Percentiles rank a stretch among this genome's conserved stretches.
phyloP scores from a whole-genome alignment of 106 monocot species.

The Dioscorea alata region DNA sequence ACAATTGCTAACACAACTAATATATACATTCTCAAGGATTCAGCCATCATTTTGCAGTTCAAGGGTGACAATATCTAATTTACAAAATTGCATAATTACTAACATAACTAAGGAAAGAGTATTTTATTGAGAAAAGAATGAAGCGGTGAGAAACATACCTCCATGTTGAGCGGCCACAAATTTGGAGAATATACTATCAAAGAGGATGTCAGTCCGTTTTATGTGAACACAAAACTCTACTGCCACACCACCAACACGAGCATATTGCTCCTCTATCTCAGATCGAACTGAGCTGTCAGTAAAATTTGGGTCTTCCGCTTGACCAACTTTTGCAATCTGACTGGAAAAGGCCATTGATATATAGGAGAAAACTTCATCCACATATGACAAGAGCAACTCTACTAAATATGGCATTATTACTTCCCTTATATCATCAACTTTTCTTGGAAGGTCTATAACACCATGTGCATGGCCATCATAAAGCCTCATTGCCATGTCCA shows the following conservation, averaged over 20 bases:
- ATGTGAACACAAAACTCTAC: constrained; percentile 95
- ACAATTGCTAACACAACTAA: no score
- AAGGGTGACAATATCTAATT: no score
- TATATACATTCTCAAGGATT: no score
- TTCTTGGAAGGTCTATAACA: constrained; percentile 93
- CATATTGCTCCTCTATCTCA: constrained; percentile 88
- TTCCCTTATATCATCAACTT: constrained; percentile 66
- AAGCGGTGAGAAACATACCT: constrained; percentile 38
- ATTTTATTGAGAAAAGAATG: no score
- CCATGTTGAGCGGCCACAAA: constrained; percentile 77
- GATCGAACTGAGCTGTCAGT: constrained; percentile 20
- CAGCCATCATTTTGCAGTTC: no score
- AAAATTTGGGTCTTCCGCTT: constrained; percentile 21
- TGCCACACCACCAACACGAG: constrained; percentile 94
- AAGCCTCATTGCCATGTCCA: constrained; percentile 94
- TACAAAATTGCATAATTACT: no score
- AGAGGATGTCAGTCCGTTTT: constrained; percentile 73
- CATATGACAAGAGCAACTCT: constrained; percentile 83
- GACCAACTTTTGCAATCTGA: constrained; percentile 39
- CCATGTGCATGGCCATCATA: constrained; percentile 98
- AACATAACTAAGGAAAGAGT: no score
- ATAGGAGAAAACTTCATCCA: constrained; percentile 97
- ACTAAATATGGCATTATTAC: constrained; percentile 91
- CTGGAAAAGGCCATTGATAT: constrained; percentile 76
- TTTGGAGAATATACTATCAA: constrained; percentile 84